phyloP scores from a whole-genome alignment of 768 basidiomycete species.

The Kwoniella bestiolae region DNA sequence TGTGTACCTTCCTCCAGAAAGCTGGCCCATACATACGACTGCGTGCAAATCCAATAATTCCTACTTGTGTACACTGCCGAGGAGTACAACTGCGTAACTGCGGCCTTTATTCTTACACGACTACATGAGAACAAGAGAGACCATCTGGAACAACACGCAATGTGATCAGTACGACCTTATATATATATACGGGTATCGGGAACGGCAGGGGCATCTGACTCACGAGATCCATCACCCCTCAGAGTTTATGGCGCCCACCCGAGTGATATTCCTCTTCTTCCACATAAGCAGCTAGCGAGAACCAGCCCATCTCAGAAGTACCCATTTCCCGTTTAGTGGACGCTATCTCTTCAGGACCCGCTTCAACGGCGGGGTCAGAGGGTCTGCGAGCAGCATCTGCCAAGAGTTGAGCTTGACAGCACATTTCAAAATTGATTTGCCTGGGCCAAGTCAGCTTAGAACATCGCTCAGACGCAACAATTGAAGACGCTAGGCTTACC shows the following conservation, averaged over 20 bases:
- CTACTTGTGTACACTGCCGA: no score
- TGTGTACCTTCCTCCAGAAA: no score
- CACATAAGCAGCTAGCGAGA: slow-evolving; percentile 31
- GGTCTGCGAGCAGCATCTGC: slow-evolving; percentile 34
- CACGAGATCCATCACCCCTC: not conserved
- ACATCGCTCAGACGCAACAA: no score
- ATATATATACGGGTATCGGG: not conserved
- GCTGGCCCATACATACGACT: no score
- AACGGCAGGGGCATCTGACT: no score
- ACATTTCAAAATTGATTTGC: slow-evolving; percentile 45
- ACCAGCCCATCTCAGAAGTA: slow-evolving; percentile 41
- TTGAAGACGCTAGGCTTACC: slow-evolving; percentile 20
- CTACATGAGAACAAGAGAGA: no score
- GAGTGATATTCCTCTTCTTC: slow-evolving; percentile 38
- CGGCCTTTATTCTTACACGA: no score
- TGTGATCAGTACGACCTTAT: no score
- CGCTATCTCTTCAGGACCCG: slow-evolving; percentile 31
- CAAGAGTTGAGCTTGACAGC: slow-evolving; percentile 40
- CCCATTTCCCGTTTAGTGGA: slow-evolving; percentile 40
- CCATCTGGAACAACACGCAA: no score
- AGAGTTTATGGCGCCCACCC: slow-evolving; percentile 31
- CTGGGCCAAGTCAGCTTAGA: slow-evolving; percentile 11
- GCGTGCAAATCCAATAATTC: no score
- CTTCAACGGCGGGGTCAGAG: slow-evolving; percentile 21
- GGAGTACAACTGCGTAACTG: no score